A percentile compares a stretch with the other conserved stretches of the same genome.
Conservation (phyloP, 495 filamentous ascomycete genomes). For the Podospora conica region DNA sequence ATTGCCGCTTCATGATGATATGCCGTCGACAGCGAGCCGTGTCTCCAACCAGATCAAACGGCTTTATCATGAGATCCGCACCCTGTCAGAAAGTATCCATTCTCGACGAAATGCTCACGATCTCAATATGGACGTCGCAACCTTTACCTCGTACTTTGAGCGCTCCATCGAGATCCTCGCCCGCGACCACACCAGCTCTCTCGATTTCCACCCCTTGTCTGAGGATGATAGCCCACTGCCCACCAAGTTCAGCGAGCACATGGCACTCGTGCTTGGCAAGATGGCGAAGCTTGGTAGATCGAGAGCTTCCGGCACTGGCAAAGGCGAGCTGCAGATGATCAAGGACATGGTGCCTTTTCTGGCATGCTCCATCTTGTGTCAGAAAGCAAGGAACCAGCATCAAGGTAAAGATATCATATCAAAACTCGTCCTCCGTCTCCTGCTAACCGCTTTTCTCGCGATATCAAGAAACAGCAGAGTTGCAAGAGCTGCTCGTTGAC, state of each 20-base stretch:
- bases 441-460: no score
- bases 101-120: not conserved
- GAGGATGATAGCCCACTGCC: conserved; percentile 12
- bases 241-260: conserved; percentile 13
- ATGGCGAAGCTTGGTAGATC: conserved; percentile 11
- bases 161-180: conserved; percentile 5
- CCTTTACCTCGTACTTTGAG: conserved; percentile 14
- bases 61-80: conserved; percentile 15
- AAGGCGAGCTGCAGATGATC: conserved; percentile 9
- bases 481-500: conserved; percentile 11
- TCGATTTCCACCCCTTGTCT: conserved; percentile 15
- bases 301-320: not conserved
- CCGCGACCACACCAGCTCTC: conserved; percentile 14
- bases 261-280: conserved; percentile 10
- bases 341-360: conserved; percentile 10
- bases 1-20: conserved; percentile 11
- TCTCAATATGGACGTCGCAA: conserved; percentile 18
- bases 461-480: conserved; percentile 3
- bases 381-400: not conserved
- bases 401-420: not conserved
- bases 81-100: conserved; percentile 9
- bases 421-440: no score
- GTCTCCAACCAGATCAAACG: conserved; percentile 18
- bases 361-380: conserved; percentile 10
- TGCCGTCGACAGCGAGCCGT: conserved; percentile 8